These are phyloP conservation scores for Picochlorum costavermella DNA, from an alignment of 139 green algal genomes.

Conservation along the genomic window DNA sequence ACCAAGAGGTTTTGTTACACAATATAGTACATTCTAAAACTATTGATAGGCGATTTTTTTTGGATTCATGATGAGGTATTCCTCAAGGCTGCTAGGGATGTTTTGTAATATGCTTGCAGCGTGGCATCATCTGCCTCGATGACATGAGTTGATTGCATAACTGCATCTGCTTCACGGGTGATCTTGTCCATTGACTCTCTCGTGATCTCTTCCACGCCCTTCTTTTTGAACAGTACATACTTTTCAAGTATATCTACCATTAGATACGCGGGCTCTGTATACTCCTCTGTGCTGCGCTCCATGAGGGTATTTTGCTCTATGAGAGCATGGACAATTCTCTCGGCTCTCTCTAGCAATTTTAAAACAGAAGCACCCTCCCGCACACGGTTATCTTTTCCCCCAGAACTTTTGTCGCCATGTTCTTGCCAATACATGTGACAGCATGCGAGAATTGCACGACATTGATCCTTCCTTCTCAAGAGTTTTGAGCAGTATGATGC, in stretches of 20 bases:
- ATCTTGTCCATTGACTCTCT: slow-evolving; percentile 44
- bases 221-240: slow-evolving; percentile 61
- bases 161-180: slow-evolving; percentile 53
- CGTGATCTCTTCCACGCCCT: slow-evolving; percentile 38
- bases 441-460: slow-evolving; percentile 62
- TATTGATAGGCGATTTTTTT: neutral
- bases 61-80: neutral
- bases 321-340: slow-evolving; percentile 29
- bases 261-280: slow-evolving; percentile 27
- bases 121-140: no score
- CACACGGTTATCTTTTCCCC: no score
- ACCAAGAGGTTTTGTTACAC: neutral
- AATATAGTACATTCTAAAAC: no score
- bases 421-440: slow-evolving; percentile 81
- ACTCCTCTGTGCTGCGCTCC: neutral
- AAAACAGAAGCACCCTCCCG: neutral
- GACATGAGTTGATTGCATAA: no score
- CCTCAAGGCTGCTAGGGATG: no score
- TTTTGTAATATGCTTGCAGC: no score
- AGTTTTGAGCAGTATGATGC: slow-evolving; percentile 74
- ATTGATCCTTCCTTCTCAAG: slow-evolving; percentile 85
- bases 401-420: neutral
- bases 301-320: slow-evolving; percentile 54
- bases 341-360: neutral
- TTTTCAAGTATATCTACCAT: slow-evolving; percentile 82